These are phyloP conservation scores for Pythium rhizo-oryzae DNA, from an alignment of 352 stramenopile species.

Conservation along the genomic window DNA sequence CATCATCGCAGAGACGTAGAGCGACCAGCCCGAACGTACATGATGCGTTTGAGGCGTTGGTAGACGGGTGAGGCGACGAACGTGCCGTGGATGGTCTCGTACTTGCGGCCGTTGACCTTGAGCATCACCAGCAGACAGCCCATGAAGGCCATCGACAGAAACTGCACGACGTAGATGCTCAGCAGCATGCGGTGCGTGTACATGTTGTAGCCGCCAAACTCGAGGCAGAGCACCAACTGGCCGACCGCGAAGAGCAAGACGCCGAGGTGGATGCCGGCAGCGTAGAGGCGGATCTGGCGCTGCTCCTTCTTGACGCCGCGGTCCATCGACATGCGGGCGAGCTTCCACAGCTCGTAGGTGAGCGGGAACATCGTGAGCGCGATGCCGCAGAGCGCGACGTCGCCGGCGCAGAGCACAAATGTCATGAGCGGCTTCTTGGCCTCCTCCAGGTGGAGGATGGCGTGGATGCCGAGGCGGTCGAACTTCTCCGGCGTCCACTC, in stretches of 20 bases:
- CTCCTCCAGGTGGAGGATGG: constrained; percentile 31
- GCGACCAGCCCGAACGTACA: constrained; percentile 29
- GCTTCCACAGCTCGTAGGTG: constrained; percentile 59
- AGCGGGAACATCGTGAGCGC: constrained; percentile 61
- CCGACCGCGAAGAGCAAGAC: constrained; percentile 35
- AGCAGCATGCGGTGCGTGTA: constrained; percentile 49
- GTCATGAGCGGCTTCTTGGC: constrained; percentile 35
- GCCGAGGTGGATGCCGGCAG: constrained; percentile 21
- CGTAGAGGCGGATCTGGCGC: constrained; percentile 46
- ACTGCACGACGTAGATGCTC: constrained; percentile 49
- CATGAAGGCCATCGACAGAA: constrained; percentile 58
- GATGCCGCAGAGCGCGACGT: constrained; percentile 54
- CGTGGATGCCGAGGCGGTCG: constrained; percentile 50
- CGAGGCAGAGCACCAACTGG: constrained; percentile 38
- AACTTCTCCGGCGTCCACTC: constrained; percentile 29
- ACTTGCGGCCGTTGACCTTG: constrained; percentile 55
- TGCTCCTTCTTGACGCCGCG: constrained; percentile 47
- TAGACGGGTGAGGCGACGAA: constrained; percentile 71
- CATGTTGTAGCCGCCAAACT: constrained; percentile 46
- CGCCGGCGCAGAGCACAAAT: constrained; percentile 42
- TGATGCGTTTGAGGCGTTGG: constrained; percentile 67
- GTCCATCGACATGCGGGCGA: constrained; percentile 68
- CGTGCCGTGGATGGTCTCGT: constrained; percentile 63
- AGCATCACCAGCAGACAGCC: constrained; percentile 44
- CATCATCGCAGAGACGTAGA: too few relatives aligned